Evolutionary conservation across 2,329 filamentous ascomycete genomes (phyloP), one percentile per base, ranked within the genome.

Genomic region (Zasmidium citrigriseum): DNA sequence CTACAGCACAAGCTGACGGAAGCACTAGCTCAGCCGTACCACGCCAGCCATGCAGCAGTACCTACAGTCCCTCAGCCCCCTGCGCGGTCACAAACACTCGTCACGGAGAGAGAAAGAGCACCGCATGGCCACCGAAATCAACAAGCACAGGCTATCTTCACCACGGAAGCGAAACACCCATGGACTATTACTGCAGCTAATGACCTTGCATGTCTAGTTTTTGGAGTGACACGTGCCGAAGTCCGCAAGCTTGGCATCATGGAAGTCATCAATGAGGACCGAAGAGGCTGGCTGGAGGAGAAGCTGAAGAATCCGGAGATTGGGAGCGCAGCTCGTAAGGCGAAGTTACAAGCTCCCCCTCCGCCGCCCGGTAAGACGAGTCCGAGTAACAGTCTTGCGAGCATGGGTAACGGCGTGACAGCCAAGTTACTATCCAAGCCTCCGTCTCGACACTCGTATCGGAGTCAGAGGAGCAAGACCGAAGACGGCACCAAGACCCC

Each of bases 111-210:
- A 20, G 76, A 76, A 18, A 72, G 76, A 41, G 78, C 77, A 38
- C 78, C 79, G n/a, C 93, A 97, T 74, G 89, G 89, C 9, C 93
- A 97, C 75, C 89, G 91, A 58, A 95, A 90, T 68, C 86, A 95
- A 73, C 96, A 92, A 87, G 90, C 93, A 4, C 95, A 99, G 74
- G 95, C 95, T 54, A 97, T 99, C 57, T 99, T 99, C 73, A 96
- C 93, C 7, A 99, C 95, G n/a, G 91, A 96, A 74, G 84, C 90
- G 14, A 87, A 89, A 63, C 85, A 91, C 9, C 95, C 93, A 2
- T 99, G 92, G 90, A 99, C 93, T 1, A 97, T 99, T 59, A 84
- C 97, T 54, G 91, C 95, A 2, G 95, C 95, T 51, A 99, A 99
- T 72, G 95, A 99, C 72, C 81, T 99, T 50, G 95, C 95, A 18